Evolutionary conservation across 352 stramenopile species (phyloP).

Genomic region (Halophytophthora batemanensis): DNA sequence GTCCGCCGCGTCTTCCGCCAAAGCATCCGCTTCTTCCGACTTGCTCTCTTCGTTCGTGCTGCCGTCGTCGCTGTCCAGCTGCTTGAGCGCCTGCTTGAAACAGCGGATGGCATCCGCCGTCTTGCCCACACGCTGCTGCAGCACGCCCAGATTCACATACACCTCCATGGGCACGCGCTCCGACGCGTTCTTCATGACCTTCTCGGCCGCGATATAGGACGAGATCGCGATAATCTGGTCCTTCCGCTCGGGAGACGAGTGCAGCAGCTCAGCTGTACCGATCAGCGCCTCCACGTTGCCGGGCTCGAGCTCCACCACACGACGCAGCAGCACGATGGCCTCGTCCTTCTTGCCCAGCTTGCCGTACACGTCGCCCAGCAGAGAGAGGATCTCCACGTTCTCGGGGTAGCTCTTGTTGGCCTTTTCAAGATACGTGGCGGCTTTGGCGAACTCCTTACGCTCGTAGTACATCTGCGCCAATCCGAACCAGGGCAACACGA

Average conservation of each 20-base stretch:
- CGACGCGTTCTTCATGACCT: slow-evolving; percentile 82
- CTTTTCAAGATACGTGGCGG: slow-evolving; percentile 83
- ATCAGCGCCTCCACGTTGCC: slow-evolving; percentile 85
- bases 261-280: slow-evolving; percentile 76
- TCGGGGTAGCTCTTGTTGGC: slow-evolving; percentile 87
- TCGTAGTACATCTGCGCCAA: slow-evolving; percentile 90
- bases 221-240: slow-evolving; percentile 88
- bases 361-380: slow-evolving; percentile 79
- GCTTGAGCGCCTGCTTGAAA: slow-evolving; percentile 83
- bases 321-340: slow-evolving; percentile 72
- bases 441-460: slow-evolving; percentile 82
- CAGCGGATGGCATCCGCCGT: slow-evolving; percentile 88
- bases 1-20: slow-evolving; percentile 28
- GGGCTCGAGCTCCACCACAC: slow-evolving; percentile 81
- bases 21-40: slow-evolving; percentile 32
- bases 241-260: slow-evolving; percentile 75
- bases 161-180: slow-evolving; percentile 81
- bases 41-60: slow-evolving; percentile 35
- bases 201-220: slow-evolving; percentile 86
- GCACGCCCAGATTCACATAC: slow-evolving; percentile 79
- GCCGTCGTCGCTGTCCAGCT: slow-evolving; percentile 35
- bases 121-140: slow-evolving; percentile 86
- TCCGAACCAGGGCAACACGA: slow-evolving; percentile 83
- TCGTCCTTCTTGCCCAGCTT: slow-evolving; percentile 82
- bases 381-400: slow-evolving; percentile 81